Percentiles rank a stretch among this genome's conserved stretches.
Conservation (phyloP, 2,329 filamentous ascomycete species). For the Penicillium sp. region DNA sequence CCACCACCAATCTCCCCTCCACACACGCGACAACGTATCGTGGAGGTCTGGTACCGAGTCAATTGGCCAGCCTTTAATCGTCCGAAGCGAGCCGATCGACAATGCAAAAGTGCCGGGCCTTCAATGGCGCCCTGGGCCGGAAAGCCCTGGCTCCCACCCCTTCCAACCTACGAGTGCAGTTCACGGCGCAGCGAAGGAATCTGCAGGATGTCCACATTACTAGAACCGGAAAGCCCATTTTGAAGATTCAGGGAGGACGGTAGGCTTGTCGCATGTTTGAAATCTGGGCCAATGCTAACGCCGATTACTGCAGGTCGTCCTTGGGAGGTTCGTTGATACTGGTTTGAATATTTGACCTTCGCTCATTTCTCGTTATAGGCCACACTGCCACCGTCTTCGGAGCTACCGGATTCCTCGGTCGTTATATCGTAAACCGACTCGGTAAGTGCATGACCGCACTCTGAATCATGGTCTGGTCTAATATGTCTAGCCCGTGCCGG, state of each 20-base stretch:
- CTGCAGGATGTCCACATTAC: conserved; percentile 87
- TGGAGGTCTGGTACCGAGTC: conserved; percentile 11
- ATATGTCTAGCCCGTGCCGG: conserved; percentile 70
- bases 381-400: conserved; percentile 98
- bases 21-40: conserved; percentile 8
- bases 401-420: conserved; percentile 89
- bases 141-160: conserved; percentile 34
- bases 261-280: conserved; percentile 40
- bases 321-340: conserved; percentile 66
- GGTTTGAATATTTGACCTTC: conserved; percentile 15
- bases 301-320: conserved; percentile 59
- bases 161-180: conserved; percentile 28
- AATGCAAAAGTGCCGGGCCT: conserved; percentile 45
- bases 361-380: conserved; percentile 53
- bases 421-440: conserved; percentile 95
- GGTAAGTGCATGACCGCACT: conserved; percentile 48
- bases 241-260: conserved; percentile 86
- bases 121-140: conserved; percentile 39
- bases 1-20: conserved; percentile 10
- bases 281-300: conserved; percentile 15
- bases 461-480: conserved; percentile 27
- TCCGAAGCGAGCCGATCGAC: conserved; percentile 27
- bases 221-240: conserved; percentile 90
- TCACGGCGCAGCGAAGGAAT: conserved; percentile 45
- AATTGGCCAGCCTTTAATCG: conserved; percentile 18